These are phyloP conservation scores for Fomes fomentarius DNA, from an alignment of 1,284 basidiomycete species.

Conservation along the genomic window DNA sequence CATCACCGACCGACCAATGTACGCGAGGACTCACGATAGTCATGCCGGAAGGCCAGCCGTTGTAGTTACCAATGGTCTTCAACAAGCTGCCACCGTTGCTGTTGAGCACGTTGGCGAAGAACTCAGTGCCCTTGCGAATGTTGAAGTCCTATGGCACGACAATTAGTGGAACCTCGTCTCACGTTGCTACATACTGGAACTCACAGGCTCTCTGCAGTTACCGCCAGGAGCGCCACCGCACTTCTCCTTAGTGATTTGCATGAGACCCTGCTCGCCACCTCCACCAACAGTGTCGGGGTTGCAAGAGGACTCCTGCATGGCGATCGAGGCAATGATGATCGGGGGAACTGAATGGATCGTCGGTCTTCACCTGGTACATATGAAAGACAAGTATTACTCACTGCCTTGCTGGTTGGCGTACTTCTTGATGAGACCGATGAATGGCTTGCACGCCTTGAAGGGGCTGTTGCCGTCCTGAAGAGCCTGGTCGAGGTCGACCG, in stretches of 20 bases:
- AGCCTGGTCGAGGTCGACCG: conserved; percentile 54
- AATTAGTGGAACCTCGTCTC: too few relatives aligned
- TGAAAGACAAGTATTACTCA: conserved; percentile 33
- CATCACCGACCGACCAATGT: neutral
- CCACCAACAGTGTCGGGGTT: conserved; percentile 72
- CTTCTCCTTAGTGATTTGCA: conserved; percentile 86
- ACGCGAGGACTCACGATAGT: conserved; percentile 64
- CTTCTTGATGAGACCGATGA: conserved; percentile 61
- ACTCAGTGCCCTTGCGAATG: conserved; percentile 63
- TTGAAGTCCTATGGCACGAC: conserved; percentile 60
- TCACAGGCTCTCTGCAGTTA: conserved; percentile 68
- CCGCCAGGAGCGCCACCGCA: conserved; percentile 67
- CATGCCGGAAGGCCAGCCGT: conserved; percentile 74
- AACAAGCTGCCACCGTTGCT: conserved; percentile 63
- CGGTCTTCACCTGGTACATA: neutral
- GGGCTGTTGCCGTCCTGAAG: conserved; percentile 52
- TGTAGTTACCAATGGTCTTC: conserved; percentile 71
- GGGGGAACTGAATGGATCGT: conserved; percentile 49
- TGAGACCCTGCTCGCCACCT: conserved; percentile 81
- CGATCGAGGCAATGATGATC: conserved; percentile 82
- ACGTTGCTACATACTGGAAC: conserved; percentile 36
- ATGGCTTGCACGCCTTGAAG: conserved; percentile 66
- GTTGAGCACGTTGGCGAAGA: conserved; percentile 58
- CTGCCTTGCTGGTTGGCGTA: conserved; percentile 56
- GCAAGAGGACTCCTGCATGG: conserved; percentile 83